Conservation (phyloP, 2,329 filamentous ascomycete species). For the Monilinia fructigena region DNA sequence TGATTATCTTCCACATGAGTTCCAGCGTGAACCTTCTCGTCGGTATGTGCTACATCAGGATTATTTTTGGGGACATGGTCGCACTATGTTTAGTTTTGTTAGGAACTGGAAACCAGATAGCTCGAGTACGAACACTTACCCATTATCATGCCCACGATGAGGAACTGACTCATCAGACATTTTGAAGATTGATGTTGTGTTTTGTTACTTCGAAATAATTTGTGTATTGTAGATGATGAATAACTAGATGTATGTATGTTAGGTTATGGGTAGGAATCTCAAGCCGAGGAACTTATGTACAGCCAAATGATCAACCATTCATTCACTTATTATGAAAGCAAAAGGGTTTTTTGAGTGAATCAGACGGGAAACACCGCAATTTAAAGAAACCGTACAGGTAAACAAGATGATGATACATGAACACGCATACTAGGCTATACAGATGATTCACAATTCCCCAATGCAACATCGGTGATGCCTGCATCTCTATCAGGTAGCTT, state of each 20-base stretch:
- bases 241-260: background rate
- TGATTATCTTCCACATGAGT: background rate
- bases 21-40: conserved; percentile 3
- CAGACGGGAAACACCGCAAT: conserved; percentile 10
- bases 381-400: background rate
- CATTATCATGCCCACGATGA: conserved; percentile 11
- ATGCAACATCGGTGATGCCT: conserved; percentile 4
- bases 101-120: background rate
- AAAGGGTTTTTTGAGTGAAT: background rate
- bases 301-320: conserved; percentile 9
- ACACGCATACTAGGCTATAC: conserved; percentile 1
- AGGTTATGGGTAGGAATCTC: background rate
- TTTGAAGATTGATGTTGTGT: background rate
- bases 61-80: background rate
- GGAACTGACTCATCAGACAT: conserved; percentile 13
- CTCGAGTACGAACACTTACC: background rate
- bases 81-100: conserved; percentile 3
- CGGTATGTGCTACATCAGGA: background rate
- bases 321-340: background rate
- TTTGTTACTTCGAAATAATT: background rate
- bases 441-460: conserved; percentile 7
- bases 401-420: background rate
- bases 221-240: background rate
- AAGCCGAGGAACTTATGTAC: background rate
- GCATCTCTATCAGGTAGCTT: background rate